Evolutionary conservation across 768 basidiomycete species (phyloP), one percentile per base, ranked within the genome.

Genomic region (Termitomyces sp.): DNA sequence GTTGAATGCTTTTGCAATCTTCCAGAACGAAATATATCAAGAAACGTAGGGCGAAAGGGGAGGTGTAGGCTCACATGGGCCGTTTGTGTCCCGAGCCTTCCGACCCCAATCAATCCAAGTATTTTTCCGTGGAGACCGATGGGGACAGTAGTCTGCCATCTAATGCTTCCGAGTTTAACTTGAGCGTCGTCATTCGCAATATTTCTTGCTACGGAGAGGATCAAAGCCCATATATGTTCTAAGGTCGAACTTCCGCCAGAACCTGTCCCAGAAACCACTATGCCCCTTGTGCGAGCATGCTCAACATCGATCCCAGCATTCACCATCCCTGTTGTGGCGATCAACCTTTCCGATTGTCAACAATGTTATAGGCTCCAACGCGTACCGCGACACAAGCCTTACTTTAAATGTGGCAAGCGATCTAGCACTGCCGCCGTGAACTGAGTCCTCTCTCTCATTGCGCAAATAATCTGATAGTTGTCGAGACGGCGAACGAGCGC

Each of bases 401-500:
- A 75, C 70, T 73, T 76, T 43, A 88, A 73, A 46, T 81, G 81
- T 7, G 84, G 84, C 34, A 88, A 70, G 43, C 73, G 71, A 51
- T 77, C 77, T 43, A 88, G 63, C 10, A 85, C 58, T 0, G 74
- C 68, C 6, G 70, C 65, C 7, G 73, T 64, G 62, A 88, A 79
- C 54, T 77, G 80, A 0, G 85, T 87, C 30, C 86, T 71, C 60
- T 87, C 86, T 49, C 85, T 72, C 84, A 87, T 87, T 3, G 83
- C 75, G 63, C 80, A 82, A 21, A 87, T 72, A 42, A 88, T 76
- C 5, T 79, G 66, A 65, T 80, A 85, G 1, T 75, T 71, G 45
- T 73, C 60, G 41, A 87, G 71, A 51, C 82, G 72, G 40, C 74
- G 62, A 9, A 75, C 77, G 2, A 85, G 72, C 12, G 65, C 65